These are phyloP conservation scores for Physaria fendleri DNA, from an alignment of 345 rosid genomes.

Conservation along the genomic window DNA sequence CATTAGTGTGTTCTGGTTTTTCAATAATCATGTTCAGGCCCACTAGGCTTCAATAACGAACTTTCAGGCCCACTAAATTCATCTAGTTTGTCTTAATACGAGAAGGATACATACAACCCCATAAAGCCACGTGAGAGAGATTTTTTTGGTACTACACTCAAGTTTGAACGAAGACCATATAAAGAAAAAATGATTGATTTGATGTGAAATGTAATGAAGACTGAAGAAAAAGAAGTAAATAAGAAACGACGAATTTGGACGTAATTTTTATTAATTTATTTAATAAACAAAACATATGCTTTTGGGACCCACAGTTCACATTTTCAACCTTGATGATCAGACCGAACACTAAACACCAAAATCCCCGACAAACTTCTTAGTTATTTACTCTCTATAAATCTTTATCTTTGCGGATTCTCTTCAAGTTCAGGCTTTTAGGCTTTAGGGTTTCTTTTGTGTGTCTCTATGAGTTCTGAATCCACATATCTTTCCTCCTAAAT, in stretches of 20 bases:
- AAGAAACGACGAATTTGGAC: neutral
- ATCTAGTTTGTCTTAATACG: neutral
- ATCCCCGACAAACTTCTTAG: constrained; percentile 6
- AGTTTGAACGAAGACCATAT: neutral
- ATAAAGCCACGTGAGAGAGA: neutral
- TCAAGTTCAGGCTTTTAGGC: constrained; percentile 9
- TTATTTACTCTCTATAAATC: neutral
- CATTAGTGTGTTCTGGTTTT: no score
- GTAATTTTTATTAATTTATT: neutral
- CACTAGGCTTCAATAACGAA: neutral
- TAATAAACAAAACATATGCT: constrained; percentile 9
- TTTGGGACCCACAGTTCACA: constrained; percentile 3
- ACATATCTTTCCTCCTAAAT: neutral
- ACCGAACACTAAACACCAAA: constrained; percentile 25
- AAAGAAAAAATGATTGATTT: neutral
- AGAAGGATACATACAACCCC: neutral
- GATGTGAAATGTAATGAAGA: constrained; percentile 17
- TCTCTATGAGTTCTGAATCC: neutral
- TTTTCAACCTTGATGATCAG: constrained; percentile 7
- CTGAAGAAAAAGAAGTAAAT: neutral
- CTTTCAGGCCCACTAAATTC: neutral
- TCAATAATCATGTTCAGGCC: no score
- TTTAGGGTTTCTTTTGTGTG: constrained; percentile 7
- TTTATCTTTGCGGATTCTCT: constrained; percentile 10
- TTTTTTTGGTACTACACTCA: neutral